Conservation (phyloP, 257 asterid species). For the Fraxinus quadrangulata region DNA sequence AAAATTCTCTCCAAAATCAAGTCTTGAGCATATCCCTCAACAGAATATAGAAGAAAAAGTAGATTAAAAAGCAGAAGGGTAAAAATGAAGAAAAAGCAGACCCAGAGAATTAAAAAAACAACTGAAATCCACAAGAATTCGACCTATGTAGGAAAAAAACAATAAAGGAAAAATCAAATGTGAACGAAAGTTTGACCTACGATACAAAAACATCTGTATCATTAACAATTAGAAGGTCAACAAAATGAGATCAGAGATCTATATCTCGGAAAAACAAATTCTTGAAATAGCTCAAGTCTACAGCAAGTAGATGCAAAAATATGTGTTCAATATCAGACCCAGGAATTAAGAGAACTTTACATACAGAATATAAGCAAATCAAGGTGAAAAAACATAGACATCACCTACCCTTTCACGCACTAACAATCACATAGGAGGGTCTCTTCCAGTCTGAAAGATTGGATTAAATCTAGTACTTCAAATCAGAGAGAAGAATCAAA, state of each 20-base stretch:
- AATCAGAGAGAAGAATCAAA: background rate
- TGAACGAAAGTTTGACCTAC: background rate
- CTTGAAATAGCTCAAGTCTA: constrained; percentile 12
- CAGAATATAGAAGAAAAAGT: background rate
- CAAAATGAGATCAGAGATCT: constrained; percentile 34
- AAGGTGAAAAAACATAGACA: constrained; percentile 16
- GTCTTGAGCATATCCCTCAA: background rate
- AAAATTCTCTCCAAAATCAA: constrained; percentile 9
- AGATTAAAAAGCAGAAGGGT: background rate
- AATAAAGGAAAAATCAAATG: constrained; percentile 17
- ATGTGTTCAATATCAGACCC: constrained; percentile 28
- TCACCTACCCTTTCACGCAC: background rate
- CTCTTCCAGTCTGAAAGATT: background rate
- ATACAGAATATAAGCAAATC: constrained; percentile 38
- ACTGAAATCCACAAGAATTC: constrained; percentile 1
- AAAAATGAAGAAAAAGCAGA: background rate
- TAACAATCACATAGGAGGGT: background rate
- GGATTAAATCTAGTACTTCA: background rate
- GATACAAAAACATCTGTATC: constrained; percentile 4
- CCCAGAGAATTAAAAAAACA: background rate
- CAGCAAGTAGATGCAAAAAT: constrained; percentile 6
- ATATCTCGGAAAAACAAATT: constrained; percentile 30
- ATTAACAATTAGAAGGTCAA: background rate
- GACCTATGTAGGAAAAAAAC: constrained; percentile 21
- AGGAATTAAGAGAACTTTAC: constrained; percentile 16